A percentile compares a stretch with the other conserved stretches of the same genome.
These are phyloP conservation scores for Neophaeococcomyces mojaviensis DNA, from an alignment of 2,329 filamentous ascomycete genomes.

Conservation along the genomic window DNA sequence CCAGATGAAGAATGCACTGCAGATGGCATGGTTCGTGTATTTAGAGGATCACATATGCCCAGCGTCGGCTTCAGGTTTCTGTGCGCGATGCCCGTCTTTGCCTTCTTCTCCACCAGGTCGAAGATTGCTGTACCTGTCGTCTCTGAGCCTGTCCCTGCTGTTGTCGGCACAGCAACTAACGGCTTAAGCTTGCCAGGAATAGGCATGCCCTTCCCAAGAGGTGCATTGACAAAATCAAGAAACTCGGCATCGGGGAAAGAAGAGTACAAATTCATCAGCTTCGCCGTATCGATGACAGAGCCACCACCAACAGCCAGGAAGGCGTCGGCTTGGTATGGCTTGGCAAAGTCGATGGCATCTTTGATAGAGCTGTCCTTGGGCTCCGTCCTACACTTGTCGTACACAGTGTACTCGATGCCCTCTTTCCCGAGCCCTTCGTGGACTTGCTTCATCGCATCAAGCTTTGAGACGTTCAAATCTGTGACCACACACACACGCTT, in stretches of 20 bases:
- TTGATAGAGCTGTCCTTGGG: conserved; percentile 93
- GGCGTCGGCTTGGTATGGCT: conserved; percentile 72
- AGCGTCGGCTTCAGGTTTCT: conserved; percentile 91
- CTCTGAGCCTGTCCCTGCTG: conserved; percentile 81
- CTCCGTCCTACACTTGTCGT: conserved; percentile 72
- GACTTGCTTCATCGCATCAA: conserved; percentile 86
- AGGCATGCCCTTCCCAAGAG: conserved; percentile 73
- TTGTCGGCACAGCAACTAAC: conserved; percentile 76
- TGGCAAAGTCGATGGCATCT: conserved; percentile 80
- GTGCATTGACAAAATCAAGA: conserved; percentile 95
- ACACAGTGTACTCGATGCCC: conserved; percentile 74
- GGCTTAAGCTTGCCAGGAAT: conserved; percentile 65
- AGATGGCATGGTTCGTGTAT: conserved; percentile 91
- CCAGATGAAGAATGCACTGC: conserved; percentile 89
- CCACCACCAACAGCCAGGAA: conserved; percentile 90
- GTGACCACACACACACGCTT: conserved; percentile 89
- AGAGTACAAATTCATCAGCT: conserved; percentile 95
- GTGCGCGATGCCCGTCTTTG: conserved; percentile 94
- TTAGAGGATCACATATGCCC: conserved; percentile 77
- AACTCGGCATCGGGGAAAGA: conserved; percentile 88
- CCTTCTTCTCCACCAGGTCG: conserved; percentile 78
- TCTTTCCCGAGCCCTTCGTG: conserved; percentile 70
- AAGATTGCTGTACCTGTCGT: conserved; percentile 98
- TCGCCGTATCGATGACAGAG: conserved; percentile 95
- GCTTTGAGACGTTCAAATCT: conserved; percentile 68